These are phyloP conservation scores for Metarhizium sp. DNA, from an alignment of 2,329 filamentous ascomycete genomes.

Conservation along the genomic window DNA sequence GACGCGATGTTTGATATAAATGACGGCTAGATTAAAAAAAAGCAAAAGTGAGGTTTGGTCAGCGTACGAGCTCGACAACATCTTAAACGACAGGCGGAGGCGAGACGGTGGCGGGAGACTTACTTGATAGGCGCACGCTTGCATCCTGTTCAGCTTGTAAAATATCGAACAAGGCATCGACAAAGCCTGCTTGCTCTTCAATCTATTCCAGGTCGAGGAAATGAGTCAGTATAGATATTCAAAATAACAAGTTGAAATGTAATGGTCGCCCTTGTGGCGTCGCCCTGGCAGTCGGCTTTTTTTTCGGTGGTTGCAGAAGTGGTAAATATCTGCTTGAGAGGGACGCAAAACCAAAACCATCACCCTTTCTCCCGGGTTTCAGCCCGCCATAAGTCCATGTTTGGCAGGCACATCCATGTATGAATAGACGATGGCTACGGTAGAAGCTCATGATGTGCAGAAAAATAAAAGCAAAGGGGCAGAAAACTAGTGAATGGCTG, in stretches of 20 bases:
- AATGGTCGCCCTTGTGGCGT: not conserved
- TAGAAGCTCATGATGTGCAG: not conserved
- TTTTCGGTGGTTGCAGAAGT: too few species aligned
- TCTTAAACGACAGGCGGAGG: constrained; percentile 4
- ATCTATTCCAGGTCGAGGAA: constrained; percentile 45
- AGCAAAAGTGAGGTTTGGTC: not conserved
- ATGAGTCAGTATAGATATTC: not conserved
- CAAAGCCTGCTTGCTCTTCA: constrained; percentile 83
- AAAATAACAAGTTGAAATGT: not conserved
- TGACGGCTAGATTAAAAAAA: constrained; percentile 56
- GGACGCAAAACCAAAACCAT: too few species aligned
- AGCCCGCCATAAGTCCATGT: not conserved
- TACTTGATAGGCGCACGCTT: constrained; percentile 82
- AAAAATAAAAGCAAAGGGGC: not conserved
- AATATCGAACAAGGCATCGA: constrained; percentile 83
- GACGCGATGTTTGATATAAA: constrained; percentile 97
- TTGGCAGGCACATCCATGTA: not conserved
- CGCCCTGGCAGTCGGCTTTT: too few species aligned
- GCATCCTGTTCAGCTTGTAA: constrained; percentile 80
- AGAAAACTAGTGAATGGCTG: not conserved
- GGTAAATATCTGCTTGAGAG: too few species aligned
- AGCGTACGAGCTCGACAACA: constrained; percentile 1
- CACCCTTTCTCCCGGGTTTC: too few species aligned
- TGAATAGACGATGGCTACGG: not conserved
- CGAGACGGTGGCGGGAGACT: constrained; percentile 22